phyloP scores from a whole-genome alignment of 2,329 filamentous ascomycete species.

The Ceratocystis albifundus region DNA sequence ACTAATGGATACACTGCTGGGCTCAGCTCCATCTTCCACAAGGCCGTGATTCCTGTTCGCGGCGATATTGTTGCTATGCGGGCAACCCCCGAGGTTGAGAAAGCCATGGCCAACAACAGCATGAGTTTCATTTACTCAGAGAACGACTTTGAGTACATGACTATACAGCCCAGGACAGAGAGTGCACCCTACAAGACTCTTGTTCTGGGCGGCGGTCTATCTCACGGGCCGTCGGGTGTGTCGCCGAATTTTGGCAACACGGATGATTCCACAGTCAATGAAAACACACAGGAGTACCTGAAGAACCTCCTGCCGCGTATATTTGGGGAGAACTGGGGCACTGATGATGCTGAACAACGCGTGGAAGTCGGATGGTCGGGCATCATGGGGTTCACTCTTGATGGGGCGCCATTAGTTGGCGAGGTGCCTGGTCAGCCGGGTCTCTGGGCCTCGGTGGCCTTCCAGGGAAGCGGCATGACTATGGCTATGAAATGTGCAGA shows the following conservation, averaged over 20 bases:
- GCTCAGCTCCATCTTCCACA: conserved; percentile 21
- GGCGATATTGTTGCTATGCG: conserved; percentile 22
- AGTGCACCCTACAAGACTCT: conserved; percentile 34
- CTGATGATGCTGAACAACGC: conserved; percentile 31
- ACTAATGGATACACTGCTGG: conserved; percentile 28
- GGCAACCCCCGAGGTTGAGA: conserved; percentile 2
- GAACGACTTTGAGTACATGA: conserved; percentile 56
- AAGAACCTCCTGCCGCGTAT: conserved; percentile 36
- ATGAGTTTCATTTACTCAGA: conserved; percentile 45
- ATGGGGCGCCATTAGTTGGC: conserved; percentile 44
- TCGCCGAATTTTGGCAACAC: conserved; percentile 43
- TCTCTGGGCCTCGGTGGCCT: conserved; percentile 47
- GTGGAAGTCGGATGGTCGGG: conserved; percentile 42
- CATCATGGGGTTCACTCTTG: conserved; percentile 45
- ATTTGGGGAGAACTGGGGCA: conserved; percentile 43
- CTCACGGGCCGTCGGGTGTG: conserved; percentile 33
- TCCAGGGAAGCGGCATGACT: conserved; percentile 59
- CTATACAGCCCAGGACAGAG: conserved; percentile 38
- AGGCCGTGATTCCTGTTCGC: conserved; percentile 25
- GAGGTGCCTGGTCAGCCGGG: conserved; percentile 35
- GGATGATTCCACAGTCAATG: conserved; percentile 43
- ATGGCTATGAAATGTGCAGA: conserved; percentile 48
- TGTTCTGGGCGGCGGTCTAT: conserved; percentile 50
- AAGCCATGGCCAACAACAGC: conserved; percentile 34
- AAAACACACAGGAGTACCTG: conserved; percentile 39